phyloP scores from a whole-genome alignment of 163 green algal genomes.

The Chlamydomonas reinhardtii region DNA sequence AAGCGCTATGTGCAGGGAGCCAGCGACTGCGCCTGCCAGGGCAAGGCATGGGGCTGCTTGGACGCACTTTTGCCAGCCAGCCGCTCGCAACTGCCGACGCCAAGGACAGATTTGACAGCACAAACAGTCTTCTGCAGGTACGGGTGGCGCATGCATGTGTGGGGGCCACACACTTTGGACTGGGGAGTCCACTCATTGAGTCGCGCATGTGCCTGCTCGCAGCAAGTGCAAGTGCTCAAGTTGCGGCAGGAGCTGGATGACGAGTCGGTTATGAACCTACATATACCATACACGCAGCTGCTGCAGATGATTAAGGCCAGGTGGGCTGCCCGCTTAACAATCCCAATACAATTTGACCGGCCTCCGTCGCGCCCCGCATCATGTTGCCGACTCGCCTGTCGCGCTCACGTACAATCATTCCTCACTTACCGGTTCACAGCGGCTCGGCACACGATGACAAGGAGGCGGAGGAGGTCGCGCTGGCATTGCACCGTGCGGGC shows the following conservation, averaged over 20 bases:
- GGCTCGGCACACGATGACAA: slow-evolving; percentile 48
- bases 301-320: slow-evolving; percentile 11
- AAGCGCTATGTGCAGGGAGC: background rate
- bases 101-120: background rate
- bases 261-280: background rate
- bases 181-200: background rate
- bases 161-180: no score
- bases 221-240: slow-evolving; percentile 19
- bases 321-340: background rate
- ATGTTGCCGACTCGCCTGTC: no score
- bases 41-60: background rate
- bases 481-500: slow-evolving; percentile 52
- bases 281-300: slow-evolving; percentile 9
- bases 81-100: background rate
- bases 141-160: no score
- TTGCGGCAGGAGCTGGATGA: slow-evolving; percentile 31
- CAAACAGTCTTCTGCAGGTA: background rate
- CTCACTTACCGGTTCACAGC: slow-evolving; percentile 1
- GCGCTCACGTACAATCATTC: no score
- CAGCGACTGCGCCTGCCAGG: background rate
- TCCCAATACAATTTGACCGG: no score
- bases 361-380: no score
- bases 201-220: background rate
- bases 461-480: slow-evolving; percentile 50
- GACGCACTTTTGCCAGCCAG: background rate